These are phyloP conservation scores for Arthrinium puccinioides DNA, from an alignment of 2,329 filamentous ascomycete species.

Conservation along the genomic window DNA sequence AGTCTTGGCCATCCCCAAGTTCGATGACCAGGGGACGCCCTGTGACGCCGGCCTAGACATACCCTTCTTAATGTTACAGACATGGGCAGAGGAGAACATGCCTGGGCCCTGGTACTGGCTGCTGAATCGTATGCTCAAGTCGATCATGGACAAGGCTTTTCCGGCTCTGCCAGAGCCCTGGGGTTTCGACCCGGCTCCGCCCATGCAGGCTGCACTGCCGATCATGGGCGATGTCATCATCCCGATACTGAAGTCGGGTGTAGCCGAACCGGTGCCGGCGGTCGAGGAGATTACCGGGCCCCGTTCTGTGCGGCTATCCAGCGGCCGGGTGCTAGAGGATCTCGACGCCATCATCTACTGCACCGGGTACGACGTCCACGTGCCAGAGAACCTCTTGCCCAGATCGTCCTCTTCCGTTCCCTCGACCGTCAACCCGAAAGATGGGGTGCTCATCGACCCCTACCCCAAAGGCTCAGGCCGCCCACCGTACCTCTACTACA, in stretches of 20 bases:
- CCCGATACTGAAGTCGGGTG: slow-evolving; percentile 17
- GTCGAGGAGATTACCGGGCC: slow-evolving; percentile 21
- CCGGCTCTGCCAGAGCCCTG: slow-evolving; percentile 7
- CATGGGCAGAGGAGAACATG: background rate
- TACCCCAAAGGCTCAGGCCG: slow-evolving; percentile 3
- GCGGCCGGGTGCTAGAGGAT: slow-evolving; percentile 22
- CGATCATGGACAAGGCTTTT: slow-evolving; percentile 4
- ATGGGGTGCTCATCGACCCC: background rate
- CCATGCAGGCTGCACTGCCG: slow-evolving; percentile 8
- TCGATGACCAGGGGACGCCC: background rate
- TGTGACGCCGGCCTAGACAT: background rate
- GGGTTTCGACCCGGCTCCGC: slow-evolving; percentile 2
- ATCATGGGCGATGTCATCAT: slow-evolving; percentile 14
- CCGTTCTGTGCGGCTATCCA: slow-evolving; percentile 18
- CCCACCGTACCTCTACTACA: slow-evolving; percentile 3
- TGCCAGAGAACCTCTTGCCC: slow-evolving; percentile 7
- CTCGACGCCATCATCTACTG: slow-evolving; percentile 26
- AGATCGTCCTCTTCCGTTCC: background rate
- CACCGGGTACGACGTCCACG: slow-evolving; percentile 23
- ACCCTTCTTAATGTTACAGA: background rate
- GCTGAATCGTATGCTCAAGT: background rate
- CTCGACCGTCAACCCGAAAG: background rate
- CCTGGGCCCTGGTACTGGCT: background rate
- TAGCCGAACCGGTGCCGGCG: slow-evolving; percentile 17
- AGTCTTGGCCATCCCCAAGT: background rate